Evolutionary conservation across 129 eudicot species (phyloP), one percentile per base, ranked within the genome.

Genomic region (Logfia minima): DNA sequence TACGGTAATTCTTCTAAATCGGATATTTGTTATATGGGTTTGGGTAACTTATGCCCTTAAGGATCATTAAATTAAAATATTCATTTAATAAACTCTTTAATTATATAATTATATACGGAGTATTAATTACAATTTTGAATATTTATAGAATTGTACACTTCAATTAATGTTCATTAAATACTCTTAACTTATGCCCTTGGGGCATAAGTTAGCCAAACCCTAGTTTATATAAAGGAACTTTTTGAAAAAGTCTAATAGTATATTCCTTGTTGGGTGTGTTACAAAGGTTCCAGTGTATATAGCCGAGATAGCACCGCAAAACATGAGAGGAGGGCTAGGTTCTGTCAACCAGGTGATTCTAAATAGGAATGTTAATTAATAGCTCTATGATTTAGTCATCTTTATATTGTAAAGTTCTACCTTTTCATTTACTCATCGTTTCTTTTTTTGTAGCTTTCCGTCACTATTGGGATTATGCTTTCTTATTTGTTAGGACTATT

Each of bases 261-360:
- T 13, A 22, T 58, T 72, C 55, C 31, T 81, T 48, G 35, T 45
- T 56, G 23, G 17, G 10, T 65, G 7, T 45, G 61, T 67, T 69
- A 71, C 79, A 56, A 58, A 93, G 98, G 98, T 93, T 79, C 98
- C 97, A 73, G 98, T 93, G 14, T 93, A 93, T 83, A 93, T 91
- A 78, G 97, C 97, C 18, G 97, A 93, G 86, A 89, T 93, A 71
- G 96, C 98, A 16, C 97, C 98, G 64, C 92, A 88, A 81, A 89
- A 87, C 85, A 51, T 91, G 86, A 84, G 98, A 87, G 98, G 98
- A n/a, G 91, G 85, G 10, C 32, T 93, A 70, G 97, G 98, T 79
- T 93, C 98, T 4, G 93, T 93, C 41, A 90, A 93, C 72, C 98
- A 93, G 97, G 98, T 89, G 62, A 64, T 41, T 53, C 59, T 65